A percentile compares a stretch with the other conserved stretches of the same genome.
phyloP scores from a whole-genome alignment of 129 eudicot species.

The Tagetes erecta region DNA sequence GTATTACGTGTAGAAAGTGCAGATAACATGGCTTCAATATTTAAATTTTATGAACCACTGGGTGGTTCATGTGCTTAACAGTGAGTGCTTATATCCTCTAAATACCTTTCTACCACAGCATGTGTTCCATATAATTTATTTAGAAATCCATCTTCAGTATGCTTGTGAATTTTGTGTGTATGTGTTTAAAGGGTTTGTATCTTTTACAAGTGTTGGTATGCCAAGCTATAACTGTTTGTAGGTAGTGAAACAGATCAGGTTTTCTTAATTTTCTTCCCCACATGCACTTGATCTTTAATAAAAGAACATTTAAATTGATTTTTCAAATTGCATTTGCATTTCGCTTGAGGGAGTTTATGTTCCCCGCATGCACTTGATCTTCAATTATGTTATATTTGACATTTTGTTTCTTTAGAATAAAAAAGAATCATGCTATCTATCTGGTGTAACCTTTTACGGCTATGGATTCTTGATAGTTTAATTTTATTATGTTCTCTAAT shows the following conservation, averaged over 20 bases:
- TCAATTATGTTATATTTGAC: not conserved
- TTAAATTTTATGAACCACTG: not conserved
- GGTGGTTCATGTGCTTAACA: not conserved
- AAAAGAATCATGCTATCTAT: slow-evolving; percentile 5
- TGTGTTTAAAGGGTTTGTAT: not conserved
- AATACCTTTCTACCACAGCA: not conserved
- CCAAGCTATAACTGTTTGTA: slow-evolving; percentile 10
- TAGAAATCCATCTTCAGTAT: not conserved
- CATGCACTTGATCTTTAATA: slow-evolving; percentile 14
- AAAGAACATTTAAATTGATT: slow-evolving; percentile 7
- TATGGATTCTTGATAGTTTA: not conserved
- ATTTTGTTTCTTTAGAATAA: not conserved
- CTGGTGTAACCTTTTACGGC: not conserved
- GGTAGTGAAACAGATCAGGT: slow-evolving; percentile 7
- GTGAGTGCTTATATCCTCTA: slow-evolving; percentile 1
- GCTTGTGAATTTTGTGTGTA: slow-evolving; percentile 15
- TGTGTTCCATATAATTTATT: not conserved
- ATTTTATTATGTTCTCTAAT: not conserved
- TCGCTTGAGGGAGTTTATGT: slow-evolving; percentile 12
- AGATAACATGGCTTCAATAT: not conserved
- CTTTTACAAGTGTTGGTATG: slow-evolving; percentile 4
- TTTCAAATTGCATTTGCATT: not conserved
- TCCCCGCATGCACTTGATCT: too few relatives aligned
- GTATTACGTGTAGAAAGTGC: slow-evolving; percentile 4
- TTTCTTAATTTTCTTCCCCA: not conserved